Base-by-base conservation (phyloP, 768 basidiomycete species). In the Tubosaeta sp. region DNA sequence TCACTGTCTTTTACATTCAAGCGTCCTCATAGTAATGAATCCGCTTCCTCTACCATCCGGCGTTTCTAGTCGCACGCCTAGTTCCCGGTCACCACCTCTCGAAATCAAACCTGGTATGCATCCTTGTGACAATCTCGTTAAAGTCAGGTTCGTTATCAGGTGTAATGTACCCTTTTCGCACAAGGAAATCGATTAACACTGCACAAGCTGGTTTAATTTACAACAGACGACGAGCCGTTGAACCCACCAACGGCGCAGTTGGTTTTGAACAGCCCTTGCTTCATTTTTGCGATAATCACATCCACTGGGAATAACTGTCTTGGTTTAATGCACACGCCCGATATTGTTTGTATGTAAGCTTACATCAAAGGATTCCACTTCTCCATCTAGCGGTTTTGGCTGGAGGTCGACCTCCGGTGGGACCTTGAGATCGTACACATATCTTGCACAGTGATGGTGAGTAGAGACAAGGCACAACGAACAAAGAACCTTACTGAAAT, bases 341-440 rank as follows among this genome's bases (percentile, higher is more conserved):
- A n/a, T 6, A 6, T n/a, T 24, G 38, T 46, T 8, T n/a, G 34
- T 3, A 27, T 36, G 41, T 3, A 12, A 9, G 60, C 76, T 46
- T 49, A 93, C 94, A 73, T 92, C 82, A 59, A 99, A 99, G 1
- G 80, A 85, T 64, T 96, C 94, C 2, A 96, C 96, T 64, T 99
- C 96, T 22, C 91, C 94, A 57, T 99, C 96, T 19, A 81, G 73
- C 0, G 94, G 91, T 46, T 76, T 75, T 7, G 90, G 91, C 42
- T 74, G 72, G 55, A 87, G 81, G 56, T 70, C 81, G 62, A 65
- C 54, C 29, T 68, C 70, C 6, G 71, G 55, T 0, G 91, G 92
- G 19, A 96, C 77, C 43, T 69, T 67, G 43, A 97, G 73, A 59
- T 97, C 92, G 61, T 93, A 98, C 21, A 87, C 73, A 63, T 90